phyloP scores from a whole-genome alignment of 164 flowering plant species.

The Berberis thunbergii region DNA sequence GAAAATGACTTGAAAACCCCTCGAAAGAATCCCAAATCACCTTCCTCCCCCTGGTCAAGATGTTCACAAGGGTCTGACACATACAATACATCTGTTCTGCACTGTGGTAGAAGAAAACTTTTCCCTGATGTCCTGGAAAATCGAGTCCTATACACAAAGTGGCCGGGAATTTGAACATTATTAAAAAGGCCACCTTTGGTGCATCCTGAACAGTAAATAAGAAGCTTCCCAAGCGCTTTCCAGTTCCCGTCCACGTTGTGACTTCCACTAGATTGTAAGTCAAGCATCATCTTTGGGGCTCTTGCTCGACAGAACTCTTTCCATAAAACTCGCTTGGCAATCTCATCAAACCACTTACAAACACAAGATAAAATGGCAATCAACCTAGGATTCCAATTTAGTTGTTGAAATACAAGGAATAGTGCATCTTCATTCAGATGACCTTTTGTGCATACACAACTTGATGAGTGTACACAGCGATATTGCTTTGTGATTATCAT shows the following conservation, averaged over 20 bases:
- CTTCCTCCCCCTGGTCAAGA: constrained; percentile 92
- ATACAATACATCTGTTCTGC: constrained; percentile 78
- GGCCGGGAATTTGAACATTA: constrained; percentile 65
- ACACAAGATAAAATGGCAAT: constrained; percentile 77
- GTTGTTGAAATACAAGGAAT: constrained; percentile 59
- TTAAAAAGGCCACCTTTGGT: constrained; percentile 61
- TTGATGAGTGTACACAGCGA: constrained; percentile 84
- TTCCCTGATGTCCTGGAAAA: constrained; percentile 96
- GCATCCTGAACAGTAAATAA: constrained; percentile 84
- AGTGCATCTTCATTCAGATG: constrained; percentile 75
- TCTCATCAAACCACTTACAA: constrained; percentile 99
- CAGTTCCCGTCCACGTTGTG: constrained; percentile 96
- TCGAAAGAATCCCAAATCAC: constrained; percentile 85
- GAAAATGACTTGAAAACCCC: constrained; percentile 88
- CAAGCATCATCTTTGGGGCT: constrained; percentile 96
- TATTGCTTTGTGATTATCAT: constrained; percentile 78
- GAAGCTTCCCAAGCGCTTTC: constrained; percentile 94
- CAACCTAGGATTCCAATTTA: constrained; percentile 91
- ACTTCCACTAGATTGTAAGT: constrained; percentile 87
- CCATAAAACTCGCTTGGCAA: constrained; percentile 89
- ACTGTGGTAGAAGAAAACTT: constrained; percentile 84
- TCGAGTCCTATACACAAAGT: constrained; percentile 78
- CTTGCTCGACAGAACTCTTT: constrained; percentile 85
- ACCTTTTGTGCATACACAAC: constrained; percentile 83
- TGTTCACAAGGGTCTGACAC: constrained; percentile 99